Conservation (phyloP, 2,329 filamentous ascomycete species). For the Coniochaeta sp. region DNA sequence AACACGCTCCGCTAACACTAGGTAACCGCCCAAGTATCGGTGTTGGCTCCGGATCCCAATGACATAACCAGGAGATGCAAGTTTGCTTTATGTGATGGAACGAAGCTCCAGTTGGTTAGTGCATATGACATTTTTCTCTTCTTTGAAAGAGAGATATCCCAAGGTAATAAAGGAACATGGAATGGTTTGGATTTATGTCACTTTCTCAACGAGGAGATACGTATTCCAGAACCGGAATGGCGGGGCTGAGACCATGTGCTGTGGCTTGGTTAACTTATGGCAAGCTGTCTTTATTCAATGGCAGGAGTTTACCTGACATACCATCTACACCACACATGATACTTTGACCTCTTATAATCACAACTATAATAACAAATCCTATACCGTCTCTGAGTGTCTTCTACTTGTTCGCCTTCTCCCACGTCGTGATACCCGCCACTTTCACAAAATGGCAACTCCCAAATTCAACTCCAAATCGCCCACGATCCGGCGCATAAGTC, state of each 20-base stretch:
- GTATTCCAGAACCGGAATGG: neutral
- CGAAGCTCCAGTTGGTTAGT: too few relatives aligned
- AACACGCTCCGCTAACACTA: too few relatives aligned
- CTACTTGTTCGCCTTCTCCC: neutral
- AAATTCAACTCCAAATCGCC: slow-evolving; percentile 69
- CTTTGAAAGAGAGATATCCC: neutral
- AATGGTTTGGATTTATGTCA: neutral
- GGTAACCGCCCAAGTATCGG: neutral
- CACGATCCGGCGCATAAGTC: slow-evolving; percentile 78
- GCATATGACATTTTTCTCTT: too few relatives aligned
- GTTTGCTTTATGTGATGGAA: too few relatives aligned
- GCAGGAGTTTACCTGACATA: neutral
- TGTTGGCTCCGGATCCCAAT: neutral
- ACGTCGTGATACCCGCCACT: neutral
- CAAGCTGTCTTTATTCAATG: neutral
- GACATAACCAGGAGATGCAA: too few relatives aligned
- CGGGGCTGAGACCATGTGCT: neutral
- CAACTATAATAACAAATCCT: neutral
- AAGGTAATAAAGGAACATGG: neutral
- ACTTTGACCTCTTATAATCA: neutral
- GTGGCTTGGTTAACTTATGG: neutral
- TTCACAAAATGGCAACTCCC: slow-evolving; percentile 24
- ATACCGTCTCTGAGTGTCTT: neutral
- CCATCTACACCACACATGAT: neutral
- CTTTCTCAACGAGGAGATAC: neutral